These are phyloP conservation scores for Corylus avellana DNA, from an alignment of 306 rosid species.

Conservation along the genomic window DNA sequence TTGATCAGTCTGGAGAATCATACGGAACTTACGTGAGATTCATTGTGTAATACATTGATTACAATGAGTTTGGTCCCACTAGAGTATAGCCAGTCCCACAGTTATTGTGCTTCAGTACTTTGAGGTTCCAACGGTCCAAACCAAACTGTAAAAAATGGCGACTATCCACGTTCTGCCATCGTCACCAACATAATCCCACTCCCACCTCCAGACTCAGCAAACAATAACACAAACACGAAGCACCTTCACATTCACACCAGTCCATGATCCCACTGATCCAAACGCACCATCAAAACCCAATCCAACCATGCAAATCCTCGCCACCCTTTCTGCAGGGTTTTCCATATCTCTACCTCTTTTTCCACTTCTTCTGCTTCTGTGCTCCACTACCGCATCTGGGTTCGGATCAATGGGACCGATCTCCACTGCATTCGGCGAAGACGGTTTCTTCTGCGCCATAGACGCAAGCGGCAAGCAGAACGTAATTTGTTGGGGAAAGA, in stretches of 20 bases:
- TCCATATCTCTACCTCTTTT: conserved; percentile 15
- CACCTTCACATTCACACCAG: conserved; percentile 16
- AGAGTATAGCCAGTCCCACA: background rate
- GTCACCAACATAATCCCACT: conserved; percentile 52
- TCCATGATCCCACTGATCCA: conserved; percentile 45
- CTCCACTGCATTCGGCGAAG: conserved; percentile 66
- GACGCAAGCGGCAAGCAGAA: conserved; percentile 89
- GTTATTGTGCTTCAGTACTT: conserved; percentile 19
- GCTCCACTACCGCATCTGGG: conserved; percentile 35
- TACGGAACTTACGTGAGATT: background rate
- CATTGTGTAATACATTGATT: background rate
- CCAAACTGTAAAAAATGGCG: conserved; percentile 53
- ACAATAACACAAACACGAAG: conserved; percentile 19
- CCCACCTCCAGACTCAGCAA: conserved; percentile 35
- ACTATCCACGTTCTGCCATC: conserved; percentile 60
- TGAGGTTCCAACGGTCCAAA: conserved; percentile 39
- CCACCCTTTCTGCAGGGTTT: conserved; percentile 24
- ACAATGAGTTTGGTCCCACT: background rate
- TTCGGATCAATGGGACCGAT: conserved; percentile 92
- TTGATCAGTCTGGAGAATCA: background rate
- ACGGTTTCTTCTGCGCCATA: conserved; percentile 77
- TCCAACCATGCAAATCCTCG: conserved; percentile 58
- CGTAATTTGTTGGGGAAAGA: conserved; percentile 80
- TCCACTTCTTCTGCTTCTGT: conserved; percentile 31
- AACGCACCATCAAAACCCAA: conserved; percentile 11